Conservation (phyloP, 2,329 filamentous ascomycete genomes). For the Passalora sequoiae region DNA sequence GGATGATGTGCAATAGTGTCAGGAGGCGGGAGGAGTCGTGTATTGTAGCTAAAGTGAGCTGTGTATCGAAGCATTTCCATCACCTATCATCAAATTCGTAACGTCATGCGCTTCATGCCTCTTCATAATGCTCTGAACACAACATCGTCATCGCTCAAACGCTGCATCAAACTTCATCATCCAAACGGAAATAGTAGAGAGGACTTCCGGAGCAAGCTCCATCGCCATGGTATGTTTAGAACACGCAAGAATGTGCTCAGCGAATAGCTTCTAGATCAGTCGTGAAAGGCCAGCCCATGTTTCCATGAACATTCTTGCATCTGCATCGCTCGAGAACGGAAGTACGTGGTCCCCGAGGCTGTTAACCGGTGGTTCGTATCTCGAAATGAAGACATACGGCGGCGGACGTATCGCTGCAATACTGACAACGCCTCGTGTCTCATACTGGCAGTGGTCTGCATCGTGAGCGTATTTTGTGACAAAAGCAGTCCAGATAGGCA, state of each 20-base stretch:
- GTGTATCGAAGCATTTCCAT: not conserved
- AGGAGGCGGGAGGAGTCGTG: no score
- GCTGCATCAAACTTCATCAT: no score
- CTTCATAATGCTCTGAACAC: not conserved
- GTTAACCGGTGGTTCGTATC: conserved; percentile 42
- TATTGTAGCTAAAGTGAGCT: not conserved
- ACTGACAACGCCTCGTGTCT: conserved; percentile 33
- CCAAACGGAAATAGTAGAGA: no score
- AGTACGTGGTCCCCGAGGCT: conserved; percentile 22
- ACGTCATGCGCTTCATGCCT: not conserved
- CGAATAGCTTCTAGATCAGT: no score
- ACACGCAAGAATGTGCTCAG: no score
- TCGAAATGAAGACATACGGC: conserved; percentile 50
- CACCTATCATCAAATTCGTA: not conserved
- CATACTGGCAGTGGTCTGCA: conserved; percentile 45
- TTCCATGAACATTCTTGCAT: conserved; percentile 26
- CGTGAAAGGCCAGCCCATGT: conserved; percentile 19
- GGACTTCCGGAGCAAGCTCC: no score
- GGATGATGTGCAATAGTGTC: no score
- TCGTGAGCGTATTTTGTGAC: conserved; percentile 41
- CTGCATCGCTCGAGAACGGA: conserved; percentile 24
- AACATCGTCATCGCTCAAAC: not conserved
- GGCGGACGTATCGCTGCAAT: conserved; percentile 48
- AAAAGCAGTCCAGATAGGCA: conserved; percentile 59
- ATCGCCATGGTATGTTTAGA: no score